Evolutionary conservation across 495 filamentous ascomycete species (phyloP).

Genomic region (Tuber umbilicatum): DNA sequence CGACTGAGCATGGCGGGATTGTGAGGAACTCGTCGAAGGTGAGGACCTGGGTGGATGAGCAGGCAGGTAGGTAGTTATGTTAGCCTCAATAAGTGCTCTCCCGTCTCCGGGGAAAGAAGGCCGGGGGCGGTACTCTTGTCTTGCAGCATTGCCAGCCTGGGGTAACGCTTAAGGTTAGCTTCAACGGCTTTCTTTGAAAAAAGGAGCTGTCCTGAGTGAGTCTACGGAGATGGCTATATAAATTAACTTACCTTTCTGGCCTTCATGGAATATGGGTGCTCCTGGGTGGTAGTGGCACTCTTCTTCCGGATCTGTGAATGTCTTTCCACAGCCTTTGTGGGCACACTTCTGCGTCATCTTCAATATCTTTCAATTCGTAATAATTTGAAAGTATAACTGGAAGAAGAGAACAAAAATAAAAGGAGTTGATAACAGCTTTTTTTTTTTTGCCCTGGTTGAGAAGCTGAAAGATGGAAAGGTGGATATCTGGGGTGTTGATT

Average conservation of each 20-base stretch:
- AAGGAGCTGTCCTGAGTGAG: neutral
- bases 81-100: slow-evolving; percentile 12
- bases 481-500: slow-evolving; percentile 5
- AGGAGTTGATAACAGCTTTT: neutral
- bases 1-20: slow-evolving; percentile 89
- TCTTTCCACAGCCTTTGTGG: slow-evolving; percentile 90
- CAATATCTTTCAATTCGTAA: neutral
- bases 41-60: slow-evolving; percentile 57
- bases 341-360: slow-evolving; percentile 85
- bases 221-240: slow-evolving; percentile 7
- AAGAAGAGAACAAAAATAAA: neutral
- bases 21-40: slow-evolving; percentile 98
- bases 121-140: slow-evolving; percentile 46
- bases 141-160: slow-evolving; percentile 99
- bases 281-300: slow-evolving; percentile 88
- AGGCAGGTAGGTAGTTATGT: neutral
- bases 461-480: neutral
- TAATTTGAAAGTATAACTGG: neutral
- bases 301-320: slow-evolving; percentile 75
- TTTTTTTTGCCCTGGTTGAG: neutral
- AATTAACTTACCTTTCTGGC: slow-evolving; percentile 78
- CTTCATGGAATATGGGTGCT: slow-evolving; percentile 93
- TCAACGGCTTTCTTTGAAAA: slow-evolving; percentile 3
- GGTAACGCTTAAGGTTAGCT: slow-evolving; percentile 18
- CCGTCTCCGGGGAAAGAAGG: neutral